Conservation (phyloP, 441 rosid species). For the Eugenia klotzschiana region DNA sequence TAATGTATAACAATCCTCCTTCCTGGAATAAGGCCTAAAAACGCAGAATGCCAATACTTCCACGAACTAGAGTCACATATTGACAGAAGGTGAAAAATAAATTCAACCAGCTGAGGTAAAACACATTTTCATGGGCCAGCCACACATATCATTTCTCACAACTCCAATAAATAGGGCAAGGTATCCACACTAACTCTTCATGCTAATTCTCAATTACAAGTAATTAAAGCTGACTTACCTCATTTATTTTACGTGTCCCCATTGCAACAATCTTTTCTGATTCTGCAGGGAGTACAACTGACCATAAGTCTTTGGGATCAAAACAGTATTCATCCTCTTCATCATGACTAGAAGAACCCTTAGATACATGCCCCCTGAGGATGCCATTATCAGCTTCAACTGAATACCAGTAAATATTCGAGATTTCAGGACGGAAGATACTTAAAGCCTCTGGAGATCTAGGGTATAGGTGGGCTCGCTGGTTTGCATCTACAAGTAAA, state of each 20-base stretch:
- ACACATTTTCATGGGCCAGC: neutral
- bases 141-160: neutral
- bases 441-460: conserved; percentile 55
- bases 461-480: conserved; percentile 76
- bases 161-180: neutral
- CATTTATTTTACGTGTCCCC: conserved; percentile 56
- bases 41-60: neutral
- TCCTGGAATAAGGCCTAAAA: neutral
- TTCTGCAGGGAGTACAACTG: conserved; percentile 74
- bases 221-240: conserved; percentile 30
- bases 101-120: neutral
- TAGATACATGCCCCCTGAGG: conserved; percentile 67
- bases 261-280: conserved; percentile 80
- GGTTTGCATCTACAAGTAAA: conserved; percentile 56
- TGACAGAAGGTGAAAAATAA: neutral
- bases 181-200: neutral
- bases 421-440: conserved; percentile 52
- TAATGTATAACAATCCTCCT: neutral
- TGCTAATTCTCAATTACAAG: neutral
- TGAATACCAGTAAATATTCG: conserved; percentile 85
- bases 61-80: neutral
- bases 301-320: conserved; percentile 70
- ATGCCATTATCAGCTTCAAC: conserved; percentile 56
- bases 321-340: conserved; percentile 64
- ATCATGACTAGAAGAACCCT: conserved; percentile 41